Conservation (phyloP, 177 flowering plant species). For the Telopea speciosissima region DNA sequence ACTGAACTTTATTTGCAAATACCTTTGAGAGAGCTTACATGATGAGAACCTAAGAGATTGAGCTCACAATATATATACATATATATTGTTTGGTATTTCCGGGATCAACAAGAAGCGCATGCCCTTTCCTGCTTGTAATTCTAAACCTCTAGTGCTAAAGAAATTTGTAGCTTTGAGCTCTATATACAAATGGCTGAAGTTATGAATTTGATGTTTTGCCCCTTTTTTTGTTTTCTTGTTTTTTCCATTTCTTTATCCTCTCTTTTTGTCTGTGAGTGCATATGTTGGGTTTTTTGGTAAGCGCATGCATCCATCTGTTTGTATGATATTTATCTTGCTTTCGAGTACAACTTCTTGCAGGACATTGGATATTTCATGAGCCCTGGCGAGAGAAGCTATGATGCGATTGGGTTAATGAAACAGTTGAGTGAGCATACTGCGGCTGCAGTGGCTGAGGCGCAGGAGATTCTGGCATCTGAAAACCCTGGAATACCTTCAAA, state of each 20-base stretch:
- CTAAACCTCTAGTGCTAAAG: no score
- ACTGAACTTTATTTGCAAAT: not conserved
- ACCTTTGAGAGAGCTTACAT: not conserved
- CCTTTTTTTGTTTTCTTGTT: no score
- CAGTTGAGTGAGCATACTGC: slow-evolving; percentile 72
- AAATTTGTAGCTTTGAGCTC: no score
- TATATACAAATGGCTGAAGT: no score
- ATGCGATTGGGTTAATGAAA: slow-evolving; percentile 68
- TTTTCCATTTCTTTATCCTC: no score
- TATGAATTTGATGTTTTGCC: no score
- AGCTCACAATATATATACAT: no score
- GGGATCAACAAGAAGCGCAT: not conserved
- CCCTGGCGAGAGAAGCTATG: slow-evolving; percentile 65
- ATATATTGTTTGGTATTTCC: no score
- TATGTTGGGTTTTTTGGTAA: not conserved
- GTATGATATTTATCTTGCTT: no score
- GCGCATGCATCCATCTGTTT: no score
- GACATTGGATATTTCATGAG: slow-evolving; percentile 61
- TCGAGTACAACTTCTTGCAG: slow-evolving; percentile 24
- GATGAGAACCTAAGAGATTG: not conserved
- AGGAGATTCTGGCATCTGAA: slow-evolving; percentile 65
- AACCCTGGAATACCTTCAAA: slow-evolving; percentile 38
- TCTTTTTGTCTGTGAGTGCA: not conserved
- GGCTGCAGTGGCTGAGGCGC: slow-evolving; percentile 54
- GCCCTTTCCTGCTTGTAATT: not conserved